Base-by-base conservation (phyloP, 352 stramenopile species). In the Phytophthora pisi region DNA sequence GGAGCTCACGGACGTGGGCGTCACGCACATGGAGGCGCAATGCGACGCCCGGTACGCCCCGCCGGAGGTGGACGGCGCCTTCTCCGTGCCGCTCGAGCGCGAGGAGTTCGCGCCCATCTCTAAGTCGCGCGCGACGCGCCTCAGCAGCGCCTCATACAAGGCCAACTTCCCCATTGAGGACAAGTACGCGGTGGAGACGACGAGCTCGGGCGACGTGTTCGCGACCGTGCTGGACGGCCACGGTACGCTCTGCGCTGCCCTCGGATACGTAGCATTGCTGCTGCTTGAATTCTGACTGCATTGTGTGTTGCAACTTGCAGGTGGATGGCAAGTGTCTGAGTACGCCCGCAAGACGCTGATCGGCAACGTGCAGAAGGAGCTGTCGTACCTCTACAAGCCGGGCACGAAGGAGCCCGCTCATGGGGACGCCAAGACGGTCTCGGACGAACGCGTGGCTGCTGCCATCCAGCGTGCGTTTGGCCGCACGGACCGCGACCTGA, bases 301-400 rank as follows among this genome's bases (percentile, higher is more conserved):
- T 20, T 31, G 20, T 38, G 11, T 36, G 16, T 46, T 47, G 50
- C 30, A 50, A 51, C 5, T 55, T 62, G n/a, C 18, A 94, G 86
- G 86, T 20, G 94, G 94, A 11, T 98, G 94, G 94, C 94, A 98
- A 46, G 92, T 96, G 23, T 92, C 92, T 1, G 93, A 98, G 65
- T 98, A 95, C 51, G 86, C 84, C 10, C 76, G 79, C 31, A 87
- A 88, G 67, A 81, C 81, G 51, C 65, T 97, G 42, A 87, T 95
- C 54, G 77, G 76, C 38, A 94, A 97, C 64, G 82, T 97, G 16
- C 73, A 90, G 64, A 86, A 89, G 56, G 82, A 90, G 74, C 68
- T 93, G 7, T 63, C 68, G 51, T 73, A 81, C 65, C 67, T 89
- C 45, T 77, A 79, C 73, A 81, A 84, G 52, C 46, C 63, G 18